A percentile compares a stretch with the other conserved stretches of the same genome.
phyloP scores from a whole-genome alignment of 768 basidiomycete genomes.

The Amanita muscaria region DNA sequence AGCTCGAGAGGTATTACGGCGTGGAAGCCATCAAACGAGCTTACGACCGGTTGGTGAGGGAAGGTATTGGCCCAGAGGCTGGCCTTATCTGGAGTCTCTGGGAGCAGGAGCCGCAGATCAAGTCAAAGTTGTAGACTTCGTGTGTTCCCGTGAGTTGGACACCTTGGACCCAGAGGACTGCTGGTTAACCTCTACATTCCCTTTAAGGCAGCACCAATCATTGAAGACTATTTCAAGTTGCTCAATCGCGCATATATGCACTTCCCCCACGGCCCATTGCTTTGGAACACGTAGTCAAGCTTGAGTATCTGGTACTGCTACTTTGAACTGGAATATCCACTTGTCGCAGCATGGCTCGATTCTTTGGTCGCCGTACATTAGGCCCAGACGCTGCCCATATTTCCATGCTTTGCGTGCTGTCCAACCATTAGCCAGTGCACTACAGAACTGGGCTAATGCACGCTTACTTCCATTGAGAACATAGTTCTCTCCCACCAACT shows the following conservation, averaged over 20 bases:
- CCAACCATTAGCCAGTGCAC: no score
- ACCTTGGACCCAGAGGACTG: no score
- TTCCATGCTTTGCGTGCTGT: constrained; percentile 6
- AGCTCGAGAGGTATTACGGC: constrained; percentile 40
- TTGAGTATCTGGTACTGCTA: no score
- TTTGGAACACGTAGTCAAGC: no score
- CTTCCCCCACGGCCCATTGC: no score
- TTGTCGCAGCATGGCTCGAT: constrained; percentile 3
- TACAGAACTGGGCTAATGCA: neutral
- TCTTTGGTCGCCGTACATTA: constrained; percentile 1
- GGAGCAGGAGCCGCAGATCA: constrained; percentile 18
- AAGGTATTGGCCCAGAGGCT: constrained; percentile 43
- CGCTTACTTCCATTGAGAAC: constrained; percentile 5
- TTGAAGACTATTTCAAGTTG: no score
- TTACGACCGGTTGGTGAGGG: constrained; percentile 36
- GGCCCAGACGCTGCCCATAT: neutral
- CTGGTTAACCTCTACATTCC: no score
- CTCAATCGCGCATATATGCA: no score
- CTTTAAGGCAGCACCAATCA: no score
- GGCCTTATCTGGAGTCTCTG: constrained; percentile 64
- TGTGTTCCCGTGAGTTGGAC: neutral
- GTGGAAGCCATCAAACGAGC: constrained; percentile 36
- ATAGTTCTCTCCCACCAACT: constrained; percentile 1
- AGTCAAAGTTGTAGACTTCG: constrained; percentile 5
- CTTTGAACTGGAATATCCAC: constrained; percentile 5